Percentiles rank a stretch among this genome's conserved stretches.
Evolutionary conservation across 441 rosid species (phyloP).

Genomic region (Croton laevigatus): DNA sequence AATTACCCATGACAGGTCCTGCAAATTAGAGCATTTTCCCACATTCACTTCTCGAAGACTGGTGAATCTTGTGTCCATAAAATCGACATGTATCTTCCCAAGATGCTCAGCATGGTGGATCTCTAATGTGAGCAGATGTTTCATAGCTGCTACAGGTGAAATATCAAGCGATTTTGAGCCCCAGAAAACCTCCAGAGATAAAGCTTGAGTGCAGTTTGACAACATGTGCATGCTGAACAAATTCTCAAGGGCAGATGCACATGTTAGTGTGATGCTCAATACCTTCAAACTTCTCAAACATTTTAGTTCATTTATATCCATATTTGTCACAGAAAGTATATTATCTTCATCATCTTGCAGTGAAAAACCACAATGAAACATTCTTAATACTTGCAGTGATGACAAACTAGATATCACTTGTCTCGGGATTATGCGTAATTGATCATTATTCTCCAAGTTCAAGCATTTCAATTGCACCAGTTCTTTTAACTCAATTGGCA

Average conservation of each 20-base stretch:
- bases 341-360: not conserved
- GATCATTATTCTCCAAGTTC: conserved; percentile 19
- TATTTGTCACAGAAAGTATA: not conserved
- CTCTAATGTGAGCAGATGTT: not conserved
- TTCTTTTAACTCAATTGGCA: conserved; percentile 21
- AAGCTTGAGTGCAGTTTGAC: not conserved
- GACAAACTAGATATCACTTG: conserved; percentile 23
- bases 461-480: conserved; percentile 25
- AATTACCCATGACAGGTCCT: conserved; percentile 5
- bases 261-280: not conserved
- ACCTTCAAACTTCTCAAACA: conserved; percentile 17
- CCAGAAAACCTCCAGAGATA: not conserved
- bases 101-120: not conserved
- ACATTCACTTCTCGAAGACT: not conserved
- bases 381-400: conserved; percentile 15
- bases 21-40: not conserved
- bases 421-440: conserved; percentile 11
- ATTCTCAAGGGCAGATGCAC: conserved; percentile 13
- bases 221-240: conserved; percentile 1
- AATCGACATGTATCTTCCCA: not conserved
- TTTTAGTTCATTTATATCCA: conserved; percentile 20
- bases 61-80: not conserved
- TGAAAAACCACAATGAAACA: conserved; percentile 11
- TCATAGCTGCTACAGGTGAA: not conserved
- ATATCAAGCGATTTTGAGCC: not conserved